These are phyloP conservation scores for Metarhizium sp. DNA, from an alignment of 2,329 filamentous ascomycete genomes.

Conservation along the genomic window DNA sequence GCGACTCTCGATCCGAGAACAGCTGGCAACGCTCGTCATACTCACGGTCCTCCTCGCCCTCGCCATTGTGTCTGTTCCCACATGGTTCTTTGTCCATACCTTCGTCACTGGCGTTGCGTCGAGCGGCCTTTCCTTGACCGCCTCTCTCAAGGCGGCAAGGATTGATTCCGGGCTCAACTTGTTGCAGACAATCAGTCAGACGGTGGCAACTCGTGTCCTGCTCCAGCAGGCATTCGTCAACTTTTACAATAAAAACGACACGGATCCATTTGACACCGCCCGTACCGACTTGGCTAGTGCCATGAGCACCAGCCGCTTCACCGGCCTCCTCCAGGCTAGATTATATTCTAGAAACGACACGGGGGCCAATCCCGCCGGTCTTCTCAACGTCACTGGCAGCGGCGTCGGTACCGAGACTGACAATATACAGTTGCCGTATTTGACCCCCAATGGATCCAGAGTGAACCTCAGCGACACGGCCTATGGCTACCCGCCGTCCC, in stretches of 20 bases:
- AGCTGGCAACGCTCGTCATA: conserved; percentile 73
- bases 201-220: conserved; percentile 58
- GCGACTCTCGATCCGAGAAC: conserved; percentile 81
- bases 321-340: conserved; percentile 58
- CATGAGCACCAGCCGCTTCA: conserved; percentile 49
- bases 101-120: conserved; percentile 44
- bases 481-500: conserved; percentile 58
- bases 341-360: conserved; percentile 62
- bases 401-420: conserved; percentile 26
- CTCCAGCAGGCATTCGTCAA: conserved; percentile 42
- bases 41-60: conserved; percentile 65
- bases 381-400: conserved; percentile 55
- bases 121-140: conserved; percentile 63
- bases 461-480: conserved; percentile 52
- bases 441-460: conserved; percentile 43
- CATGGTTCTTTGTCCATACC: conserved; percentile 49
- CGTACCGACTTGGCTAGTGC: conserved; percentile 60
- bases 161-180: conserved; percentile 71
- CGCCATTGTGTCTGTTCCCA: conserved; percentile 70
- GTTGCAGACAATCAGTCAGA: conserved; percentile 63
- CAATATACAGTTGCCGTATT: conserved; percentile 52
- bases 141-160: conserved; percentile 77
- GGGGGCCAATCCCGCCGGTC: conserved; percentile 35
- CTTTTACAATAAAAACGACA: conserved; percentile 46
- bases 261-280: conserved; percentile 51